Base-by-base conservation (phyloP, 345 rosid species). In the Excoecaria cochinchinensis region DNA sequence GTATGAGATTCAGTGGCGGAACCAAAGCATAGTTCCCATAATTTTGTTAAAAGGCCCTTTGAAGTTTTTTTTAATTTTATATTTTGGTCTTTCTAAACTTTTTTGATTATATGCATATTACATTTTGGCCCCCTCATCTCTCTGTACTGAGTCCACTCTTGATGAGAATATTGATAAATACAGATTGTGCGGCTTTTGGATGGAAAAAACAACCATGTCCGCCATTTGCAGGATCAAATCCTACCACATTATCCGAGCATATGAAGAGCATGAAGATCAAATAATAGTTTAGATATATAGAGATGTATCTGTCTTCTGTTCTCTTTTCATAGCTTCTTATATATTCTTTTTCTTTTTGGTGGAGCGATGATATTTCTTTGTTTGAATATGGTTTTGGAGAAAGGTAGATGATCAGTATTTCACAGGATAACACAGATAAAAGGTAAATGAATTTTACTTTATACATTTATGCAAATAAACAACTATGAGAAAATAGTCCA, bases 161-260 rank as follows among this genome's bases (percentile, higher is more conserved):
- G 48, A 8, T 8, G 47, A 40, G 15, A 13, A 71, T 58, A 15
- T 46, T 62, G 13, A 24, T 39, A 46, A 42, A 10, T 16, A 51
- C 83, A 90, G 89, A 87, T 88, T 47, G 76, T 88, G 71, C 83
- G 83, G 21, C 82, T 88, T 61, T 87, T 88, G 12, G 90, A 88
- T 70, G 89, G 86, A 53, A 81, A 83, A 77, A 76, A 74, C 15
- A 79, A 78, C 64, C 52, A 74, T 44, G 63, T 86, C 76, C 68
- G 42, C 60, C 76, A 24, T 56, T 77, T 77, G 60, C 50, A 56
- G 51, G 82, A 77, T 69, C 73, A 74, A 39, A 67, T 73, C 36
- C 74, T 69, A 57, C 77, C 81, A 31, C 73, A 16, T 7, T 66
- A 80, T 74, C 38, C 75, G 46, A 62, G 59, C 21, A 1, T 3